A percentile compares a stretch with the other conserved stretches of the same genome.
These are phyloP conservation scores for Calonectria pseudoreteaudii DNA, from an alignment of 2,329 filamentous ascomycete species.

Conservation along the genomic window DNA sequence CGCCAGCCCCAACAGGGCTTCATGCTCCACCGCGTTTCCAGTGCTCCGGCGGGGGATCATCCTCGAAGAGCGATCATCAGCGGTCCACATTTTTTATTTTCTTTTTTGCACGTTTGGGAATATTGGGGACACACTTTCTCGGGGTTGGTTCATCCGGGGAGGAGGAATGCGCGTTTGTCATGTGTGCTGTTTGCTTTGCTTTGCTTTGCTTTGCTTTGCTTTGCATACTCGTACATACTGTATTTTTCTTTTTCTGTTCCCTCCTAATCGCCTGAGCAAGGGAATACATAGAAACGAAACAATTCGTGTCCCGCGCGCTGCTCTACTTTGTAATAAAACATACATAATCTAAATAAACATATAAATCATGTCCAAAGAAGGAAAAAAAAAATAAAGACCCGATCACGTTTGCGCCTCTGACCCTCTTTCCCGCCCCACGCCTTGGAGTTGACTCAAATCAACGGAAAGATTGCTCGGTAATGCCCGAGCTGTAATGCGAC, in stretches of 20 bases:
- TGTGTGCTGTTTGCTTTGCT: neutral
- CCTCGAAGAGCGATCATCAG: neutral
- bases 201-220: neutral
- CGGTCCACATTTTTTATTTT: neutral
- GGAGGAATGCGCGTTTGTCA: too few relatives aligned
- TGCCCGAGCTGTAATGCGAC: neutral
- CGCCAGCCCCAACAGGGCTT: neutral
- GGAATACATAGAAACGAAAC: conserved; percentile 5
- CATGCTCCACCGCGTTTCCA: neutral
- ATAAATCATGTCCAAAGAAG: conserved; percentile 8
- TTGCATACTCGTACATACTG: neutral
- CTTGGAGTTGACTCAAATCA: neutral
- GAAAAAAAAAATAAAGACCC: neutral
- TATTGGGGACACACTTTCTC: neutral
- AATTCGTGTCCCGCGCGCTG: neutral
- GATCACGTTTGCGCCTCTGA: neutral
- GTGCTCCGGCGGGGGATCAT: neutral
- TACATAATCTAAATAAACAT: conserved; percentile 8
- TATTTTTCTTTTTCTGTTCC: neutral
- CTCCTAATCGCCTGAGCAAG: neutral
- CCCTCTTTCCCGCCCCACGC: neutral
- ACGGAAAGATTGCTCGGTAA: neutral
- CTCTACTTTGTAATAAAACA: conserved; percentile 11
- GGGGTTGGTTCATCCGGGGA: neutral
- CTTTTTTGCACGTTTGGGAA: neutral